Evolutionary conservation across 1,284 basidiomycete genomes (phyloP).

Genomic region (Irpex sp.): DNA sequence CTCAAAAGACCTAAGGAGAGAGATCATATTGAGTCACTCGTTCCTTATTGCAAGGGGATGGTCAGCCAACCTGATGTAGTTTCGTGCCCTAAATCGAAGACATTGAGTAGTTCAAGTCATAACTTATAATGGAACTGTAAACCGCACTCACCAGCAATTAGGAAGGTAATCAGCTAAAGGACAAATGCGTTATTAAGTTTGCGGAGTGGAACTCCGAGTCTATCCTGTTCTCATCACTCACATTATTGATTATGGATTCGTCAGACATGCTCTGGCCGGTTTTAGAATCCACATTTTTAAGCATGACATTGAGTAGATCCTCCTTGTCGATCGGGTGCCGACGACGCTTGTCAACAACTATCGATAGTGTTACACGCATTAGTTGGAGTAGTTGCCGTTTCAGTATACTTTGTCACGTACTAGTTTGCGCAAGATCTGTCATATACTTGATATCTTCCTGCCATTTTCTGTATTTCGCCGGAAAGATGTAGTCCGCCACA

Average conservation of each 20-base stretch:
- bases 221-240: conserved; percentile 32
- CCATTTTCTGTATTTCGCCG: conserved; percentile 22
- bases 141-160: conserved; percentile 38
- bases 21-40: neutral
- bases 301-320: conserved; percentile 45
- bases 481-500: conserved; percentile 32
- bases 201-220: neutral
- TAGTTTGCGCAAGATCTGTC: neutral
- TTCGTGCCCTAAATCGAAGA: conserved; percentile 34
- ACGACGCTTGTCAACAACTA: conserved; percentile 37
- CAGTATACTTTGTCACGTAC: conserved; percentile 31
- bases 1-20: conserved; percentile 30
- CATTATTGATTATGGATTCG: conserved; percentile 29
- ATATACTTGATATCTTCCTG: neutral
- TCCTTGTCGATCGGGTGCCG: conserved; percentile 35
- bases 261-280: conserved; percentile 41
- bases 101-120: neutral
- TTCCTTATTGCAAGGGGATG: neutral
- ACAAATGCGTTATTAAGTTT: neutral
- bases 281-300: conserved; percentile 41
- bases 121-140: neutral
- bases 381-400: conserved; percentile 18
- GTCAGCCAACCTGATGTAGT: conserved; percentile 36
- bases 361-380: conserved; percentile 26
- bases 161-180: conserved; percentile 43